Conservation (phyloP, 2,329 filamentous ascomycete genomes). For the Cercospora berteroae region DNA sequence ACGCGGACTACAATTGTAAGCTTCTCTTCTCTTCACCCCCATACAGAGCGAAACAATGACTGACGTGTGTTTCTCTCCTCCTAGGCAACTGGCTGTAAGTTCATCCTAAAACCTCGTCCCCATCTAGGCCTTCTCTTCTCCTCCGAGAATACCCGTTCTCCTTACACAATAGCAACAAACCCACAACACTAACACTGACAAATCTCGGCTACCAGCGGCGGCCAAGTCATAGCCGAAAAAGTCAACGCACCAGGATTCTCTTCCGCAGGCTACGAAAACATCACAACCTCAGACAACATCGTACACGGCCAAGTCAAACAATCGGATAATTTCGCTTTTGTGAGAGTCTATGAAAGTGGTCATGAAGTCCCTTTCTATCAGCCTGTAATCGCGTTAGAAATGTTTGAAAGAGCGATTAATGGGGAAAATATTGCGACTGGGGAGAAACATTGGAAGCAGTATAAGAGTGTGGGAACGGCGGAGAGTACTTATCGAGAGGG, state of each 20-base stretch:
- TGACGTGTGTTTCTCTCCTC: neutral
- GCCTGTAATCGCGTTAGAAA: conserved; percentile 45
- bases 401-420: conserved; percentile 51
- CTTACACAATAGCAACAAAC: neutral
- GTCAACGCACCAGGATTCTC: conserved; percentile 45
- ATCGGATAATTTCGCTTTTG: conserved; percentile 51
- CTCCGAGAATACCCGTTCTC: conserved; percentile 2
- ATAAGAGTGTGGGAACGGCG: conserved; percentile 28
- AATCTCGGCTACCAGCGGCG: conserved; percentile 40
- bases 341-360: conserved; percentile 51
- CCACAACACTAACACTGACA: neutral
- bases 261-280: conserved; percentile 49
- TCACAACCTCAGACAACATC: conserved; percentile 41
- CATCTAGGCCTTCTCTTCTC: neutral
- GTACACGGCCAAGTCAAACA: conserved; percentile 56
- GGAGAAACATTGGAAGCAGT: conserved; percentile 21
- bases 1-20: conserved; percentile 49
- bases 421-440: conserved; percentile 55
- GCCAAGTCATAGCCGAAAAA: conserved; percentile 42
- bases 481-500: conserved; percentile 42
- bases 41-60: neutral
- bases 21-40: neutral
- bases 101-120: neutral
- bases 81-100: conserved; percentile 41
- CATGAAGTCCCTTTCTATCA: conserved; percentile 58